Percentiles rank a stretch among this genome's conserved stretches.
Conservation (phyloP, 2,329 filamentous ascomycete genomes). For the Ophiostoma australiae region DNA sequence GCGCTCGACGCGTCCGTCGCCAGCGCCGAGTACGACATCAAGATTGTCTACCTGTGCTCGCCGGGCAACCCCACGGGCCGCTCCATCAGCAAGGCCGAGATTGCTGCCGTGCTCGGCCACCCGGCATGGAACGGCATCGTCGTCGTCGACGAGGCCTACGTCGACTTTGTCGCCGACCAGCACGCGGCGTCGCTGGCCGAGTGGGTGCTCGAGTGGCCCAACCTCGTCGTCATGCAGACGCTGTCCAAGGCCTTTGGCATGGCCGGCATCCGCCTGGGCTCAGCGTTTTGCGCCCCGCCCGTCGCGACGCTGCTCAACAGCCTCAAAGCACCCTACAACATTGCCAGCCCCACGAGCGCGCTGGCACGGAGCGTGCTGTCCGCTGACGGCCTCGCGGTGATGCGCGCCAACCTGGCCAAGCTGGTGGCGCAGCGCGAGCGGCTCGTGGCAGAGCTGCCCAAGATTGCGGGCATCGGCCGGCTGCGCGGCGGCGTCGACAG, state of each 20-base stretch:
- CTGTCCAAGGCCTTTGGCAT: slow-evolving; percentile 97
- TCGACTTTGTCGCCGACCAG: slow-evolving; percentile 76
- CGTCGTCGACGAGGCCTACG: slow-evolving; percentile 88
- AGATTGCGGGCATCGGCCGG: slow-evolving; percentile 70
- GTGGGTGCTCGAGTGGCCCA: slow-evolving; percentile 88
- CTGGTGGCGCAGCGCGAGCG: slow-evolving; percentile 75
- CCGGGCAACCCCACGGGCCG: slow-evolving; percentile 91
- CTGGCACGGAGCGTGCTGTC: slow-evolving; percentile 71
- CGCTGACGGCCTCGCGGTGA: slow-evolving; percentile 61
- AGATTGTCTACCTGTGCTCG: slow-evolving; percentile 87
- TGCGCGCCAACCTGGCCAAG: slow-evolving; percentile 64
- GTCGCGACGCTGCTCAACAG: slow-evolving; percentile 81
- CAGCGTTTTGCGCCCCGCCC: slow-evolving; percentile 69
- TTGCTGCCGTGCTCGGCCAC: slow-evolving; percentile 71
- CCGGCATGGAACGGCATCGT: slow-evolving; percentile 93
- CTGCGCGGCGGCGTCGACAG: slow-evolving; percentile 74
- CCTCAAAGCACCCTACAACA: slow-evolving; percentile 94
- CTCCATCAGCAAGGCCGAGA: slow-evolving; percentile 68
- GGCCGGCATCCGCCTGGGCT: slow-evolving; percentile 85
- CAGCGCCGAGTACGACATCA: slow-evolving; percentile 55
- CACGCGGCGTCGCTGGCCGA: slow-evolving; percentile 72
- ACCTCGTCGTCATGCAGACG: slow-evolving; percentile 96
- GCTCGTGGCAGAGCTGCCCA: slow-evolving; percentile 66
- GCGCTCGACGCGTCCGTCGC: slow-evolving; percentile 42
- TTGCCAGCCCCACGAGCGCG: slow-evolving; percentile 79